phyloP scores from a whole-genome alignment of 2,329 filamentous ascomycete genomes.

The Corynespora cassiicola region DNA sequence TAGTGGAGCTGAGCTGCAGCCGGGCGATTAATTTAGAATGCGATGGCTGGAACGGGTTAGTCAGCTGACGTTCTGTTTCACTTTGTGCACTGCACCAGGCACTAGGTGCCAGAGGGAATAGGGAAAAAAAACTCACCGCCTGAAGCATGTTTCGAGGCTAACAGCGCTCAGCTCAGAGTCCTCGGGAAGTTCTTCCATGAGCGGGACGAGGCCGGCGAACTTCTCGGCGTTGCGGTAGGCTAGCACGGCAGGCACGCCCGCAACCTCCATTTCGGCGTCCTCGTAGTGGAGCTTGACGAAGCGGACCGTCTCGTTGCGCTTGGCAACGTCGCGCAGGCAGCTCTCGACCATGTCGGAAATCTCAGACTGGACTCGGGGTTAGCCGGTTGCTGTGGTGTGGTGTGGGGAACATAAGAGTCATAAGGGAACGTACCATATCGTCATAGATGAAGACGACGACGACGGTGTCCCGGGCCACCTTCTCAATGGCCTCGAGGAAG shows the following conservation, averaged over 20 bases:
- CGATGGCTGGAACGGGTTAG: slow-evolving; percentile 27
- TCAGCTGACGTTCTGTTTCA: slow-evolving; percentile 31
- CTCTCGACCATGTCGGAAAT: slow-evolving; percentile 81
- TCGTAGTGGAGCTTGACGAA: slow-evolving; percentile 92
- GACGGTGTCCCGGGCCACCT: slow-evolving; percentile 77
- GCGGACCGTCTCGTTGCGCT: slow-evolving; percentile 72
- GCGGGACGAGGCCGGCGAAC: slow-evolving; percentile 85
- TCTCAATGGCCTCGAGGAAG: slow-evolving; percentile 96
- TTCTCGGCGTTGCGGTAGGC: slow-evolving; percentile 91
- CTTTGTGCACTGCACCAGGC: slow-evolving; percentile 7
- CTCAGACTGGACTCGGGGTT: slow-evolving; percentile 67
- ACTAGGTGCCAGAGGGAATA: too few relatives aligned
- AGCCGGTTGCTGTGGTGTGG: slow-evolving; percentile 14
- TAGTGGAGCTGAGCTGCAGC: slow-evolving; percentile 3
- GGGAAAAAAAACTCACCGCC: slow-evolving; percentile 51
- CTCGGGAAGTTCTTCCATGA: slow-evolving; percentile 82
- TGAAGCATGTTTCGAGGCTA: slow-evolving; percentile 64
- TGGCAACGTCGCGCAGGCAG: slow-evolving; percentile 77
- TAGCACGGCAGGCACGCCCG: slow-evolving; percentile 84
- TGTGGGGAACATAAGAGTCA: not conserved
- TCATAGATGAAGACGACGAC: slow-evolving; percentile 96
- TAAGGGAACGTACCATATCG: slow-evolving; percentile 68
- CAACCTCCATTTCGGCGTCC: slow-evolving; percentile 92
- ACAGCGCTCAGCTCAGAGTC: slow-evolving; percentile 58
- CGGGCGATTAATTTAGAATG: slow-evolving; percentile 32